Evolutionary conservation across 176 grass and related monocot genomes (phyloP), one percentile per base, ranked within the genome.

Genomic region (Areca catechu): DNA sequence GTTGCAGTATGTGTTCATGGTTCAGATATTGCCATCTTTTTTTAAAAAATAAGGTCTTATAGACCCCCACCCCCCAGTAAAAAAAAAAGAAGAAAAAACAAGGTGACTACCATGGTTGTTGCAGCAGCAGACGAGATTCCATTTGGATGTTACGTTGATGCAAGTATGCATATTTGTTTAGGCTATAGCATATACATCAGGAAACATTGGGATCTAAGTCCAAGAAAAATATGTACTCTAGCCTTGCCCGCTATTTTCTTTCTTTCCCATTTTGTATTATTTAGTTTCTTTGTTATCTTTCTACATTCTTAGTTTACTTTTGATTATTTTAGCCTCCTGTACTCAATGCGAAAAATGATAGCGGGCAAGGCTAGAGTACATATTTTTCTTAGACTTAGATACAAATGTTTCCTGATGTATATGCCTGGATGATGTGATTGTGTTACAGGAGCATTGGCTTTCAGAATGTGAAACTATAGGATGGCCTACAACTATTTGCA

Each of bases 381-480:
- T 88, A 60, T 58, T 24, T 54, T 61, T n/a, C 16, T 12, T 7
- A 29, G 56, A 6, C 34, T 65, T 62, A 17, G 10, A 53, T 61
- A 24, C 5, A 4, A 22, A 34, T 57, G 7, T 25, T 73, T 49
- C 10, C 59, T 68, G 30, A 49, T 65, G 61, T 76, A 3, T 64
- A 66, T 34, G 34, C 20, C 10, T 0, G 52, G 48, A 37, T 9
- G 55, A 65, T 18, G 24, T 20, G 63, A 54, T 56, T 63, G 19
- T 63, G 52, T 73, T 74, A 51, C 20, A 97, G 93, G 83, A 88
- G 12, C 71, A 83, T 65, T 85, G 87, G 58, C 87, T 97, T 82
- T 87, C 93, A 18, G 93, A 86, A 34, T 96, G 92, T 70, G 86
- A 96, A 82, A 96, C 92, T 43, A 96, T 96, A 86, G 92, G 86